A percentile compares a stretch with the other conserved stretches of the same genome.
Conservation (phyloP, 2,329 filamentous ascomycete genomes). For the Coniochaeta hoffmannii region DNA sequence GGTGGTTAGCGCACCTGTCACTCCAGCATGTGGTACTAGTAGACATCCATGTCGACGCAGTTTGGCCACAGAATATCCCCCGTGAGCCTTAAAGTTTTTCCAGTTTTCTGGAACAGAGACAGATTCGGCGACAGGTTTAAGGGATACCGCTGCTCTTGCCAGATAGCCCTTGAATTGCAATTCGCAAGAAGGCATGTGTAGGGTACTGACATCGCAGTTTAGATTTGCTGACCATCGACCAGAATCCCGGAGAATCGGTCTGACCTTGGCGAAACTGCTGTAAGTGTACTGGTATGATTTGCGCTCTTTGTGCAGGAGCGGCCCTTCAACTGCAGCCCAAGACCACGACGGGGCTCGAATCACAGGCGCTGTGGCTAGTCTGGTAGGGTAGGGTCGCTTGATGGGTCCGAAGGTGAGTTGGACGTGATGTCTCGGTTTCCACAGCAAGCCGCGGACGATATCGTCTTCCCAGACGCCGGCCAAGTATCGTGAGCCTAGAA, state of each 20-base stretch:
- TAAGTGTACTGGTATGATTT: not conserved
- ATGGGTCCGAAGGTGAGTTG: not conserved
- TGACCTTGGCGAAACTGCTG: not conserved
- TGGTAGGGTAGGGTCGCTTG: not conserved
- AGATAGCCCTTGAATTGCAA: not conserved
- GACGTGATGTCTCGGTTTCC: not conserved
- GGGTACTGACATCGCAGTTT: not conserved
- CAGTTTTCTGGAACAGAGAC: not conserved
- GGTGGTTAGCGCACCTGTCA: not conserved
- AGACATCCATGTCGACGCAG: not conserved
- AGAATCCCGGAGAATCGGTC: not conserved
- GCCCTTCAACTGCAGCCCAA: not conserved
- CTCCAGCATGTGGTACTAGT: not conserved
- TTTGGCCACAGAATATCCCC: not conserved
- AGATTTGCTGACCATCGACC: not conserved
- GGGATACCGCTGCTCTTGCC: not conserved
- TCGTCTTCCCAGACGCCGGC: conserved; percentile 4
- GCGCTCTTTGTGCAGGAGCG: not conserved
- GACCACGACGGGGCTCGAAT: not conserved
- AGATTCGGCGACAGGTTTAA: not conserved
- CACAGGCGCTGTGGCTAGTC: not conserved
- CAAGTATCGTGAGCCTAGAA: not conserved
- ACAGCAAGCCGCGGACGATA: not conserved
- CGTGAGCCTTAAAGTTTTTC: no score
- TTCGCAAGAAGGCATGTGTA: not conserved